phyloP scores from a whole-genome alignment of 257 asterid genomes.

The Solanum tarijense region DNA sequence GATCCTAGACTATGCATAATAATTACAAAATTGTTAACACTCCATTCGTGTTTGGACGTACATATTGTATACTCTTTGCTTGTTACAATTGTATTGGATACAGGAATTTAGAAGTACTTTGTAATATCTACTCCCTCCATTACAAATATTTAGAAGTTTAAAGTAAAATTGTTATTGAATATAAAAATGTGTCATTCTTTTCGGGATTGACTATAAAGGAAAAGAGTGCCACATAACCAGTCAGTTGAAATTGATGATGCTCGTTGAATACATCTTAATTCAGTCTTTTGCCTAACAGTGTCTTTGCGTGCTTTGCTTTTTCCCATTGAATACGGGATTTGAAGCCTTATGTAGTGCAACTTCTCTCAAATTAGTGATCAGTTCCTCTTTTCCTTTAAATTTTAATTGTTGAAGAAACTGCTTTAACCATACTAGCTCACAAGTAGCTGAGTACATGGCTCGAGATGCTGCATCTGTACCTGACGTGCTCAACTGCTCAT shows the following conservation, averaged over 20 bases:
- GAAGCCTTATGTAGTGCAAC: neutral
- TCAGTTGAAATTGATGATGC: neutral
- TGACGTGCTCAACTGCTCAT: neutral
- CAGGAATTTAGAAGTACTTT: neutral
- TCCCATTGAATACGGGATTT: neutral
- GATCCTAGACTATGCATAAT: neutral
- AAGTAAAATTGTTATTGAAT: neutral
- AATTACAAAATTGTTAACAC: neutral
- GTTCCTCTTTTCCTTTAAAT: neutral
- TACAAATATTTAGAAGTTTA: neutral
- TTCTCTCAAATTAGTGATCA: neutral
- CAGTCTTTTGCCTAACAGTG: neutral
- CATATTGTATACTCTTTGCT: neutral
- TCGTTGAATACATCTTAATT: neutral
- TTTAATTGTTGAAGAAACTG: neutral
- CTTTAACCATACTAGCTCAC: neutral
- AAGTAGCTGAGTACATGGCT: neutral
- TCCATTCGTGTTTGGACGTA: neutral
- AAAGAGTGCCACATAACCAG: neutral
- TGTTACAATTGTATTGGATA: neutral
- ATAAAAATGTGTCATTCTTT: neutral
- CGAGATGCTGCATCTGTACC: neutral
- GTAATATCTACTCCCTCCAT: neutral
- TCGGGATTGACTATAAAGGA: neutral
- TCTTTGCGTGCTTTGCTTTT: neutral